Evolutionary conservation across 2,329 filamentous ascomycete species (phyloP).

Genomic region (Mariannaea elegans): DNA sequence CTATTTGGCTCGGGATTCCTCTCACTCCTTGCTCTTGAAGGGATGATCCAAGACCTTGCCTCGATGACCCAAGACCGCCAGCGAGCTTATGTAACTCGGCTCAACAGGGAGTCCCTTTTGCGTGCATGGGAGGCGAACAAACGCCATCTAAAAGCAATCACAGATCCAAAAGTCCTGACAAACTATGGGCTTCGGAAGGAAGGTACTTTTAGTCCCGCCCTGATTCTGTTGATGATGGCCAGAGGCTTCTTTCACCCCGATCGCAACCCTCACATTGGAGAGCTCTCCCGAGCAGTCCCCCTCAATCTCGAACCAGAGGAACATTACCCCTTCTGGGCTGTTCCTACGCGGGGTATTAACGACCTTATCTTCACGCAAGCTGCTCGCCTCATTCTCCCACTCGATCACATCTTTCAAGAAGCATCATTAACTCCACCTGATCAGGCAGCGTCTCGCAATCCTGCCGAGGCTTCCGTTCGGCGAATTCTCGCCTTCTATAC

Average conservation of each 20-base stretch:
- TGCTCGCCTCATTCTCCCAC: not conserved
- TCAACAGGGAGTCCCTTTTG: not conserved
- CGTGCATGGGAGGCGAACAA: constrained; percentile 16
- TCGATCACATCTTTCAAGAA: not conserved
- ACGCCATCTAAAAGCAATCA: not conserved
- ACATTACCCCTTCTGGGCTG: not conserved
- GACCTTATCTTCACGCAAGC: not conserved
- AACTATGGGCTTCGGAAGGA: constrained; percentile 11
- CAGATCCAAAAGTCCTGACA: not conserved
- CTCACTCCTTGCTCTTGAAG: constrained; percentile 11
- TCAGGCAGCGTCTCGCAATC: not conserved
- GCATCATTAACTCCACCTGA: not conserved
- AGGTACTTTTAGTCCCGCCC: not conserved
- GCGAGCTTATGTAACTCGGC: not conserved
- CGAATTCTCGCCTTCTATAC: not conserved
- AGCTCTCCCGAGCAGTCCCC: not conserved
- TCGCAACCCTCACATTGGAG: not conserved
- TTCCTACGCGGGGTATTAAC: not conserved
- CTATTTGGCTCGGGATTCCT: constrained; percentile 3
- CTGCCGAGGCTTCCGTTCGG: not conserved
- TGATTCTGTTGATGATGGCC: not conserved
- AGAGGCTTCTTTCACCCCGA: not conserved
- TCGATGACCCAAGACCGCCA: not conserved
- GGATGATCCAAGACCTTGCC: constrained; percentile 6
- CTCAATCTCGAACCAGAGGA: not conserved